Base-by-base conservation (phyloP, 805 yeast genomes). In the Candida suzukii region DNA sequence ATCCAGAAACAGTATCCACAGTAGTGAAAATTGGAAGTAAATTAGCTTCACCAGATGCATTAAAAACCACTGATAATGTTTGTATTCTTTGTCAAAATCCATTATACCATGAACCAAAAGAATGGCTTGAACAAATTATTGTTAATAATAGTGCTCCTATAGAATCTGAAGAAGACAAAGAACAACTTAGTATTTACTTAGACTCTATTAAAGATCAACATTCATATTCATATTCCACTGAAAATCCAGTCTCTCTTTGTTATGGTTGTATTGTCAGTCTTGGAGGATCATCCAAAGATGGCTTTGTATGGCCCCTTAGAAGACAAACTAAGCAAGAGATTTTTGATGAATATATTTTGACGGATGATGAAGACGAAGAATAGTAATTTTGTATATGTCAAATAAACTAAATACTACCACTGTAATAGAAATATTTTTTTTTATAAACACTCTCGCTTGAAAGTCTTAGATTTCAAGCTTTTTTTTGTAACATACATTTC, bases 1-100 rank as follows among this genome's bases (percentile, higher is more conserved):
- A 88, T 55, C 88, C 95, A 0, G 86, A 91, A 42, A 85, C 91
- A 2, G 88, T 90, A 3, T 83, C 96, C 0, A 90, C 98, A 0
- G 97, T 91, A 18, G 88, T 88, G 13, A 81, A 86, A 49, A 88
- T 95, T 0, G 96, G 93, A 5, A 80, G 80, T 37, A 88, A 91
- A 57, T 62, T 90, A 35, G 72, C 70, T 2, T 68, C 68, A 8
- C 86, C 85, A 0, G 42, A 17, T 9, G 26, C 30, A 3, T 13
- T 16, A 2, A 56, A 42, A 25, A 25, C 44, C 39, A 41, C 31
- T 2, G 52, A 42, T 11, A 45, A 53, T 1, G 50, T 49, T 1
- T 87, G 95, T 58, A 61, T 60, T 13, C 48, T 86, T 1, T 87
- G 96, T 54, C 69, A 71, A 1, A 66, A 60, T 4, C 65, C 61